These are phyloP conservation scores for Chrysanthemum seticuspe DNA, from an alignment of 129 eudicot genomes.

Conservation along the genomic window DNA sequence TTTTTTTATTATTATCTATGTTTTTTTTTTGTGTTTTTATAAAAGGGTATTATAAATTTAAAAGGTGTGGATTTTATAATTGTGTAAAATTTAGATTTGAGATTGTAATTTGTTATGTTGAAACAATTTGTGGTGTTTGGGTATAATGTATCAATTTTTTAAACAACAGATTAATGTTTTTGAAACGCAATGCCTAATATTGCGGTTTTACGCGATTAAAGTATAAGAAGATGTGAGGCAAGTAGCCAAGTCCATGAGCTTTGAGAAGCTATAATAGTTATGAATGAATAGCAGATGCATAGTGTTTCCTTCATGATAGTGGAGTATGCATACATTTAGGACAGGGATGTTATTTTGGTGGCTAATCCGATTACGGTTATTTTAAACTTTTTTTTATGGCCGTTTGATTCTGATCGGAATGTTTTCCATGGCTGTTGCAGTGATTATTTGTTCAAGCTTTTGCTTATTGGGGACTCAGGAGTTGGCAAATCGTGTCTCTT, in stretches of 20 bases:
- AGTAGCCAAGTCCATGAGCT: no score
- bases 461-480: slow-evolving; percentile 75
- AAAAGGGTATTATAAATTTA: no score
- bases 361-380: not conserved
- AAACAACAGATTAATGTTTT: no score
- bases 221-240: no score
- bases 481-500: slow-evolving; percentile 81
- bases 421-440: slow-evolving; percentile 40
- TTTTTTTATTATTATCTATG: not conserved
- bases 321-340: not conserved
- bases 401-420: not conserved
- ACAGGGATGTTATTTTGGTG: not conserved
- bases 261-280: not conserved
- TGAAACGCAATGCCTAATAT: not conserved
- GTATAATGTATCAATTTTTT: no score
- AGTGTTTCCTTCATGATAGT: not conserved
- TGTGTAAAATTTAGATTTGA: no score
- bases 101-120: no score
- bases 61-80: no score
- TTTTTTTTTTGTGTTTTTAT: no score
- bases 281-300: not conserved
- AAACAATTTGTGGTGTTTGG: no score
- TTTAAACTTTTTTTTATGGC: no score
- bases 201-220: not conserved
- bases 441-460: slow-evolving; percentile 76